Evolutionary conservation across 345 rosid species (phyloP), one percentile per base, ranked within the genome.

Genomic region (Turnera subulata): DNA sequence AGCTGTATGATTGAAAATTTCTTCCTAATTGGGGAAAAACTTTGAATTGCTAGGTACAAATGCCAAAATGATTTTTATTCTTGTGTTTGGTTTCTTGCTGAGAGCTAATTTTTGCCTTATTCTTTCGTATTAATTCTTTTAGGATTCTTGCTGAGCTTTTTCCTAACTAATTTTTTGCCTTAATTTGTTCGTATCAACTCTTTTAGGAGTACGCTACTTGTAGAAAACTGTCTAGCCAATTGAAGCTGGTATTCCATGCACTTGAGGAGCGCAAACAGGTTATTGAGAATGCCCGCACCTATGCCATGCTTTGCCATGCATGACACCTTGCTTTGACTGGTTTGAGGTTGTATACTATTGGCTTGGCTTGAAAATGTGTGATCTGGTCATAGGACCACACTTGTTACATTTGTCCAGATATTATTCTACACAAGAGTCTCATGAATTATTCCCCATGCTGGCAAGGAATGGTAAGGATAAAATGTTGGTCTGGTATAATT

Each of bases 271-370:
- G 99, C 56, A 89, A 85, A 64, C 94, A 85, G 76, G 75, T 92
- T 70, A 92, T 92, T 33, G 93, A 82, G 40, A 89, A 92, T 77
- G 98, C 98, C 98, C 97, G 14, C 97, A 92, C 62, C 83, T 92
- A 45, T 89, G 97, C 66, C 82, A 92, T 76, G 89, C 98, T 61
- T 78, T 92, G 59, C 98, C 98, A 0, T 92, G 98, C 78, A 92
- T 92, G 97, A 92, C 98, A 12, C 98, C 98, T 46, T 92, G 98
- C 79, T 92, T 89, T 68, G 75, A 73, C 67, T 92, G 96, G 98
- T 89, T 92, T 61, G 98, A 92, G 72, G 97, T 79, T 1, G 73
- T 86, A 37, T 93, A 92, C 83, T 93, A 51, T 78, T 93, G 99
- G 99, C 58, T 79, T 61, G 99, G 99, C 32, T 73, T 93, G 91